Evolutionary conservation across 164 flowering plant genomes (phyloP), one percentile per base, ranked within the genome.

Genomic region (Kingdonia uniflora): DNA sequence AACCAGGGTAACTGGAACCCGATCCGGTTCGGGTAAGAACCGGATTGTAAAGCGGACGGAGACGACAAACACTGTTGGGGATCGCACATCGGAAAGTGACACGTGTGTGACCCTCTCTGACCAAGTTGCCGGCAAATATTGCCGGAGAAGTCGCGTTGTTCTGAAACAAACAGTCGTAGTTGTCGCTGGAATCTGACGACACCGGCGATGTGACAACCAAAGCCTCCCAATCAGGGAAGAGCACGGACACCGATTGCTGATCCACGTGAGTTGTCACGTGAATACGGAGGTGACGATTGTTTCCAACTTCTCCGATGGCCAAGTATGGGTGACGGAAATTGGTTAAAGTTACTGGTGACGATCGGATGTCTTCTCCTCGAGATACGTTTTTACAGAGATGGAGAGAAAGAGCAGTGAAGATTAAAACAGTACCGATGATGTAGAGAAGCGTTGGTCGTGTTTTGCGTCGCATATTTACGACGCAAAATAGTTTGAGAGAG

Each of bases 191-290:
- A 37, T 25, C 45, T 21, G 52, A 16, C 17, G 45, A 21, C 19
- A 19, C 2, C 8, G 46, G 14, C 2, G 78, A 51, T 14, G 58
- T 55, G 21, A 87, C 29, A 21, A 80, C 59, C 42, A 91, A 74
- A 24, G 85, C 76, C 65, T 78, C 78, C 94, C 96, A 92, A 14
- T 60, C 88, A 0, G 88, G 94, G 14, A 85, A 37, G 37, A 92
- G 79, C 42, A 87, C 42, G 0, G 92, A 53, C 33, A 57, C 68
- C 6, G 82, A 52, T 2, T 52, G n/a, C n/a, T n/a, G n/a, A n/a
- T n/a, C n/a, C n/a, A n/a, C n/a, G n/a, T n/a, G n/a, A n/a, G n/a
- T n/a, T n/a, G n/a, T n/a, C n/a, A n/a, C n/a, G n/a, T n/a, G n/a
- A n/a, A n/a, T n/a, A n/a, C n/a, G n/a, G n/a, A n/a, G n/a, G n/a